Evolutionary conservation across 306 rosid genomes (phyloP).

Genomic region (Gillenia trifoliata): DNA sequence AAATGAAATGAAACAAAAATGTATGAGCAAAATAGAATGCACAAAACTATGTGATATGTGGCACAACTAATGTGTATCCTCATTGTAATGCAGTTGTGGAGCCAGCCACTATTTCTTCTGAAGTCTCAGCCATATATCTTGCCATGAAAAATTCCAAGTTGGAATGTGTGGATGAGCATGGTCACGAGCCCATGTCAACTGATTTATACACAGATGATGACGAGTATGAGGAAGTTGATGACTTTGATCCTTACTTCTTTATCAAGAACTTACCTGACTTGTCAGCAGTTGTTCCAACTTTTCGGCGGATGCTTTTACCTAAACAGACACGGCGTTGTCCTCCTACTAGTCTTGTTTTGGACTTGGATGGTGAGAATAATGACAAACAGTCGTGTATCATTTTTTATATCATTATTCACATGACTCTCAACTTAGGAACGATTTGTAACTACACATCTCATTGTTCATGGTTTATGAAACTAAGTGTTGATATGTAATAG

Average conservation of each 20-base stretch:
- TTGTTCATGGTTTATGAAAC: not conserved
- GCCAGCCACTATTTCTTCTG: slow-evolving; percentile 57
- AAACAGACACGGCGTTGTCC: slow-evolving; percentile 99
- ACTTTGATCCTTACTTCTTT: slow-evolving; percentile 90
- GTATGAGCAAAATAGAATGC: not conserved
- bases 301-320: slow-evolving; percentile 80
- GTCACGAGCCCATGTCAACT: slow-evolving; percentile 80
- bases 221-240: slow-evolving; percentile 73
- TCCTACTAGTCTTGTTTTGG: slow-evolving; percentile 86
- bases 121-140: slow-evolving; percentile 76
- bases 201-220: slow-evolving; percentile 70
- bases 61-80: slow-evolving; percentile 28
- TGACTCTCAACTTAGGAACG: not conserved
- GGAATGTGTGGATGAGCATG: slow-evolving; percentile 86
- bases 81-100: slow-evolving; percentile 56
- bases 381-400: not conserved
- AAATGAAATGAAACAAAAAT: not conserved
- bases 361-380: slow-evolving; percentile 82
- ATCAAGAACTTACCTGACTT: slow-evolving; percentile 91
- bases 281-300: slow-evolving; percentile 85
- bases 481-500: not conserved
- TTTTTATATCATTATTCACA: not conserved
- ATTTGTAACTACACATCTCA: not conserved
- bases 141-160: slow-evolving; percentile 85
- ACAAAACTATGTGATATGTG: not conserved